Base-by-base conservation (phyloP, 2,329 filamentous ascomycete genomes). In the Diaporthe sp. region DNA sequence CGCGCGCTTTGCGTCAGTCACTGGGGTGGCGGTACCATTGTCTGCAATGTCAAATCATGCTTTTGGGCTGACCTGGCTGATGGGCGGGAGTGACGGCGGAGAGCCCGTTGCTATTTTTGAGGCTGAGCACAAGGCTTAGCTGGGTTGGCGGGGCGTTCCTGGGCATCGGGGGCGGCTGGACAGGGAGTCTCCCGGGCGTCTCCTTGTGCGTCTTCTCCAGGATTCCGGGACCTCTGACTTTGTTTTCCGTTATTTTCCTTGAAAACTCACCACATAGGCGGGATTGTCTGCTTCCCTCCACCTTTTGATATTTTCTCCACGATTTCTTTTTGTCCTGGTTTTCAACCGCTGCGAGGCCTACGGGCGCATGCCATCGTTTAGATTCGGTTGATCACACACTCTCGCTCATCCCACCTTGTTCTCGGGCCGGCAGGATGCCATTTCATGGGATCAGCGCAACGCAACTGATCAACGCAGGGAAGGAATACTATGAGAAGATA, bases 401-500 rank as follows among this genome's bases (percentile, higher is more conserved):
- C 30, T 63, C 70, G 6, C 17, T 50, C 12, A 44, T 17, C 47
- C 30, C 25, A 63, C 27, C 4, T 25, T 15, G 35, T 25, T 71
- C 30, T 69, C 35, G 59, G 12, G n/a, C 35, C 13, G 15, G 32
- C 74, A 75, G 58, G 32, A 75, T 75, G 74, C 44, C 74, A 47
- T 32, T 74, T 19, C 74, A 75, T 44, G 72, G 74, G 17, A 70
- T 75, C 50, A 59, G 72, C 12, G 74, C 74, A 37, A 39, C 47
- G 47, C 61, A 75, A 42, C 74, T 75, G 39, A 47, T 75, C 17
- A 27, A 55, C 66, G 74, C 74, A 37, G 74, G 74, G 13, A 74
- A 39, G 50, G 72, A 75, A 44, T 75, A 74, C 51, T 72, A 35
- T 9, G 74, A 75, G 15, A 75, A 74, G 42, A 58, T 75, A 30